phyloP scores from a whole-genome alignment of 1,284 basidiomycete species.

The Ustilago xerochloae region DNA sequence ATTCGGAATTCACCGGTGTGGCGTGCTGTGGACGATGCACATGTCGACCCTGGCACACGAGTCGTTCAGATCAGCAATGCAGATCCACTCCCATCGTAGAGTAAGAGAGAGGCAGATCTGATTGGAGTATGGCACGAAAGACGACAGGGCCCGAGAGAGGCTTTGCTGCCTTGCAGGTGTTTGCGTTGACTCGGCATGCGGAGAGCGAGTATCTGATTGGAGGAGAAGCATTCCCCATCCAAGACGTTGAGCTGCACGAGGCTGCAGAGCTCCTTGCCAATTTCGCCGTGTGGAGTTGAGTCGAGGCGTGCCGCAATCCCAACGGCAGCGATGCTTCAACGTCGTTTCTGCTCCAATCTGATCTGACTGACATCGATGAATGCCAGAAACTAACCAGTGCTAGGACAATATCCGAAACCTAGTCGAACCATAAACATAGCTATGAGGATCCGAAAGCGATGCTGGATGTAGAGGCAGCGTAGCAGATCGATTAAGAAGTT shows the following conservation, averaged over 20 bases:
- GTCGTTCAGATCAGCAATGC: too few relatives aligned
- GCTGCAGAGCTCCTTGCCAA: neutral
- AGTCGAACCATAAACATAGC: neutral
- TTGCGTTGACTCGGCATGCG: neutral
- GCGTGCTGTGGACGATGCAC: too few relatives aligned
- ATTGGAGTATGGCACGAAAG: neutral
- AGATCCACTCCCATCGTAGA: neutral
- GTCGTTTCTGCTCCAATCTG: neutral
- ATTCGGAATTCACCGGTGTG: constrained; percentile 20
- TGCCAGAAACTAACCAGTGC: too few relatives aligned
- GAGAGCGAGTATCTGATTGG: constrained; percentile 1
- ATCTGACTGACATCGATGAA: neutral
- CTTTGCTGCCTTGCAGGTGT: neutral
- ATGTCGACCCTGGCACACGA: too few relatives aligned
- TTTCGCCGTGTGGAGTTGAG: constrained; percentile 4
- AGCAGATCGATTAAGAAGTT: neutral
- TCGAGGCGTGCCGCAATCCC: neutral
- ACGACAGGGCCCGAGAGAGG: neutral
- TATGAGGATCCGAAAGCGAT: neutral
- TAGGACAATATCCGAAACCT: neutral
- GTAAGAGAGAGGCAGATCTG: neutral
- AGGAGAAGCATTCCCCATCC: neutral
- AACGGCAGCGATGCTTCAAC: too few relatives aligned
- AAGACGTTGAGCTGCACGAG: neutral
- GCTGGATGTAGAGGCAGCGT: too few relatives aligned